Conservation (phyloP, 495 filamentous ascomycete species). For the Lasiosphaeria miniovina region DNA sequence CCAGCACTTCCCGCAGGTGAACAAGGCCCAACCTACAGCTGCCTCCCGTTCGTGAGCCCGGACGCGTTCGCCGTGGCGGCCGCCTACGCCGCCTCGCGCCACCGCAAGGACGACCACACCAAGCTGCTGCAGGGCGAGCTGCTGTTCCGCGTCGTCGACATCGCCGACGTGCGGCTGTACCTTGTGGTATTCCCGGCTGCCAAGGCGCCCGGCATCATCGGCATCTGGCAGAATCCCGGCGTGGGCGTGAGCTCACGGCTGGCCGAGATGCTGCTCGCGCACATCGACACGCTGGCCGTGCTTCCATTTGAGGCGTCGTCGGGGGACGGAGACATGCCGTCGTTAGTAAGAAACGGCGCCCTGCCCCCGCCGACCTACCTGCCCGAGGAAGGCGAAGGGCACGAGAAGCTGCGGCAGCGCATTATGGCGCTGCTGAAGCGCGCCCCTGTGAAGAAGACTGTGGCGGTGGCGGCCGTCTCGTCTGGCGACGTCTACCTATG, state of each 20-base stretch:
- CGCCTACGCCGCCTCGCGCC: slow-evolving; percentile 20
- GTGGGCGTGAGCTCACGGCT: slow-evolving; percentile 37
- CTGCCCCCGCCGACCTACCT: slow-evolving; percentile 21
- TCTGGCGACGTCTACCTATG: slow-evolving; percentile 44
- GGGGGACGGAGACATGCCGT: neutral
- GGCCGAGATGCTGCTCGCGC: slow-evolving; percentile 36
- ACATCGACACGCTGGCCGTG: slow-evolving; percentile 23
- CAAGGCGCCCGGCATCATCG: slow-evolving; percentile 27
- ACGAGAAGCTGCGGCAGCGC: slow-evolving; percentile 29
- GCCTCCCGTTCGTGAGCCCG: slow-evolving; percentile 29
- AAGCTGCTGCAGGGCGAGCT: slow-evolving; percentile 27
- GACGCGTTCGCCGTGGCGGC: slow-evolving; percentile 22
- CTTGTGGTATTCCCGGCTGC: slow-evolving; percentile 32
- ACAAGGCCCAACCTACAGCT: slow-evolving; percentile 18
- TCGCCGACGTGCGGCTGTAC: slow-evolving; percentile 34
- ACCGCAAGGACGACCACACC: slow-evolving; percentile 15
- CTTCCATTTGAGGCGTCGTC: slow-evolving; percentile 10
- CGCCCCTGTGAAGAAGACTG: slow-evolving; percentile 17
- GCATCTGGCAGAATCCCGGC: slow-evolving; percentile 41
- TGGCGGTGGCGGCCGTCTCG: slow-evolving; percentile 6
- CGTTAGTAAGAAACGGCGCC: neutral
- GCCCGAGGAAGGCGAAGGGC: slow-evolving; percentile 22
- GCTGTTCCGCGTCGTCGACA: slow-evolving; percentile 34
- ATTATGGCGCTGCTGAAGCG: slow-evolving; percentile 36
- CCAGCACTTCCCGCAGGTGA: neutral